Conservation (phyloP, 1,284 basidiomycete genomes). For the Cryptococcus deneoformans region DNA sequence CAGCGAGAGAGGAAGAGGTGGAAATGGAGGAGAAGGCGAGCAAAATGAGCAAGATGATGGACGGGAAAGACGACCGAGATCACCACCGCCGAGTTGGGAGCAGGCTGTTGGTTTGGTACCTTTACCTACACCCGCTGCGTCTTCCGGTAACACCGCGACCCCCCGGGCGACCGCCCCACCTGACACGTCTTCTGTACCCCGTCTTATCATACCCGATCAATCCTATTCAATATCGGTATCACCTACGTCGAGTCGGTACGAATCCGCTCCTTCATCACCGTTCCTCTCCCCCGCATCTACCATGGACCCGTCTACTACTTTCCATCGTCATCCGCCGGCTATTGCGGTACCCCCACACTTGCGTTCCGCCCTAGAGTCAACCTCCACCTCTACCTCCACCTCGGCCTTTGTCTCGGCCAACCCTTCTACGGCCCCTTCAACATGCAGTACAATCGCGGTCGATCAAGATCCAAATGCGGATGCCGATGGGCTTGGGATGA, state of each 20-base stretch:
- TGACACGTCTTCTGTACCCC: background rate
- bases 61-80: conserved; percentile 14
- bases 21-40: background rate
- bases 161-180: background rate
- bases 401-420: no score
- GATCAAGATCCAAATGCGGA: conserved; percentile 4
- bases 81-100: conserved; percentile 42
- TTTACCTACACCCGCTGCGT: conserved; percentile 2
- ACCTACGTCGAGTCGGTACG: conserved; percentile 24
- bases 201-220: background rate
- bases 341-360: background rate
- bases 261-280: conserved; percentile 29
- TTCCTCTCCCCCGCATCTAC: background rate
- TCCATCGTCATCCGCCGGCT: no score
- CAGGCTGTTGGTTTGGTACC: conserved; percentile 25
- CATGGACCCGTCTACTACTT: background rate
- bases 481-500: conserved; percentile 8
- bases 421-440: background rate
- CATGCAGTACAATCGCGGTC: background rate
- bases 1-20: background rate
- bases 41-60: background rate
- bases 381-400: background rate
- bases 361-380: background rate
- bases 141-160: background rate
- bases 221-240: conserved; percentile 5